These are phyloP conservation scores for Cutaneotrichosporon cavernicola DNA, from an alignment of 1,284 basidiomycete species.

Conservation along the genomic window DNA sequence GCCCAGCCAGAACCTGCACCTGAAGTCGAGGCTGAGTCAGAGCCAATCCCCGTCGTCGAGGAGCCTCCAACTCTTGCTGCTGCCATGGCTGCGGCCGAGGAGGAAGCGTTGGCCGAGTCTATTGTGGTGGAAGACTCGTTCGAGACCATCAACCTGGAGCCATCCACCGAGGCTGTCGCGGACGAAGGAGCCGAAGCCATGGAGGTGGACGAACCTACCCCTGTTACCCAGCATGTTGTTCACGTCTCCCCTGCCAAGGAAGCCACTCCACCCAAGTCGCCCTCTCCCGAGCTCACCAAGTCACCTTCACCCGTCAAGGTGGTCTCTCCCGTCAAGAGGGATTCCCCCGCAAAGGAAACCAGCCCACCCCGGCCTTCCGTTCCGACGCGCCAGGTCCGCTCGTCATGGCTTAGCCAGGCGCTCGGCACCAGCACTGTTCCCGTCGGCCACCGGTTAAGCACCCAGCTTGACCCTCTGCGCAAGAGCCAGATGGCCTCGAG, in stretches of 20 bases:
- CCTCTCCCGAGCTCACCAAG: slow-evolving; percentile 10
- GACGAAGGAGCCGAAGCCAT: neutral
- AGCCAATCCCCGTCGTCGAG: neutral
- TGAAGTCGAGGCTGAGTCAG: slow-evolving; percentile 10
- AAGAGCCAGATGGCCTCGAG: slow-evolving; percentile 38
- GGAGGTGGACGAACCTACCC: neutral
- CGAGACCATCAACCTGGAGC: slow-evolving; percentile 9
- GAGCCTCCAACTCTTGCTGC: neutral
- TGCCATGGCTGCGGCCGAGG: neutral
- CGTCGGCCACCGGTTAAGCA: slow-evolving; percentile 12
- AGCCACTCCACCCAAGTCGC: neutral
- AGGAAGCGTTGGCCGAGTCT: slow-evolving; percentile 7
- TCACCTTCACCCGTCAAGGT: slow-evolving; percentile 7
- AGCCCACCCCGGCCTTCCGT: slow-evolving; percentile 11
- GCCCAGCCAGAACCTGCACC: neutral
- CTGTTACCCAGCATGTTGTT: neutral
- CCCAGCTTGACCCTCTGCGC: slow-evolving; percentile 24
- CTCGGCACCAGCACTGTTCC: slow-evolving; percentile 36
- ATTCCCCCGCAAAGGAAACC: slow-evolving; percentile 9
- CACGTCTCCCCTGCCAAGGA: slow-evolving; percentile 6
- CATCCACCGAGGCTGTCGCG: neutral
- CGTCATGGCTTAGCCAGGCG: slow-evolving; percentile 50
- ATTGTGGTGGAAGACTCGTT: slow-evolving; percentile 10
- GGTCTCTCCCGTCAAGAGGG: slow-evolving; percentile 3
- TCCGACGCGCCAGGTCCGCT: slow-evolving; percentile 41